Evolutionary conservation across 148 eudicot genomes (phyloP).

Genomic region (Amaranthus cruentus): DNA sequence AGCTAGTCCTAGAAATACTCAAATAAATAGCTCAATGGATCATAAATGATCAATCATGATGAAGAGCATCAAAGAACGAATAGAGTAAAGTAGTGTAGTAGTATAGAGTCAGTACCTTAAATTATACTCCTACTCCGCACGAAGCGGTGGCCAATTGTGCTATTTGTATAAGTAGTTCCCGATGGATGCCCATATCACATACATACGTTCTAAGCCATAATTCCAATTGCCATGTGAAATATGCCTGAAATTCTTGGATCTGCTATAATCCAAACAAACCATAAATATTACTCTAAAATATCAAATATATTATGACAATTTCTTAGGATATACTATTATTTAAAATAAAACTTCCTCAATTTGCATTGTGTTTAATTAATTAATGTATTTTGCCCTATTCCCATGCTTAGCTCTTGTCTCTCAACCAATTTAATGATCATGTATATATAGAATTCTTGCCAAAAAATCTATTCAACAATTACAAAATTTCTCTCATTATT

Average conservation of each 20-base stretch:
- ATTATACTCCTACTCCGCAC: not conserved
- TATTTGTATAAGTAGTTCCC: conserved; percentile 6
- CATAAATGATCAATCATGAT: too few species aligned
- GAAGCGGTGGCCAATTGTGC: conserved; percentile 4
- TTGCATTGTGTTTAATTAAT: not conserved
- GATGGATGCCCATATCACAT: not conserved
- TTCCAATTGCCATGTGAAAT: not conserved
- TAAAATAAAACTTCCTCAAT: not conserved
- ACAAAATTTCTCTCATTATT: not conserved
- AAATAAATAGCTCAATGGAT: too few species aligned
- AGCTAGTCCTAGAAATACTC: too few species aligned
- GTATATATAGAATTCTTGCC: not conserved
- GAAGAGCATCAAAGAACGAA: too few species aligned
- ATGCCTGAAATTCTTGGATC: conserved; percentile 11
- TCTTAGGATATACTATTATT: conserved; percentile 4
- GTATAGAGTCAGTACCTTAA: not conserved
- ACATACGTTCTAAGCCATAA: not conserved
- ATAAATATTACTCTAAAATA: not conserved
- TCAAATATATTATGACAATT: not conserved
- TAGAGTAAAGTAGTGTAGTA: too few species aligned
- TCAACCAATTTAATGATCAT: not conserved
- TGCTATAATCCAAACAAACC: not conserved
- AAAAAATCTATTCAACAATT: not conserved
- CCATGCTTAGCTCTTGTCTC: not conserved
- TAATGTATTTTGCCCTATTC: not conserved